Conservation (phyloP, 2,329 filamentous ascomycete genomes). For the Helotiales sp. region DNA sequence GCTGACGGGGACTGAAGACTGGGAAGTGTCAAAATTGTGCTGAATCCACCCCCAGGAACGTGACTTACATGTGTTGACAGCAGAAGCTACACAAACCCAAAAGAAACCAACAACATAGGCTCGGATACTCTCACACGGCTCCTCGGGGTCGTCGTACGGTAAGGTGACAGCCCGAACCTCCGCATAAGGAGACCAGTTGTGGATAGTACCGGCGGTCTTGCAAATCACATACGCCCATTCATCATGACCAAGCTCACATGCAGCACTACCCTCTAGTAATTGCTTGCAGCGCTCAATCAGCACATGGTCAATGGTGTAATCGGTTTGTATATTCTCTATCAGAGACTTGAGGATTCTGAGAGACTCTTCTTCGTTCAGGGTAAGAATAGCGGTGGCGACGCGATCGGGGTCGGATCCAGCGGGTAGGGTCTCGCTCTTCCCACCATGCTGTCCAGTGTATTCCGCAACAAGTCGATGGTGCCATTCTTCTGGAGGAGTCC, state of each 20-base stretch:
- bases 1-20: conserved; percentile 24
- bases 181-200: conserved; percentile 36
- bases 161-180: conserved; percentile 40
- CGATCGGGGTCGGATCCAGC: conserved; percentile 38
- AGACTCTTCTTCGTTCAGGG: conserved; percentile 36
- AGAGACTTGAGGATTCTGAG: conserved; percentile 28
- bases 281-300: conserved; percentile 31
- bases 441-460: conserved; percentile 39
- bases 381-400: conserved; percentile 36
- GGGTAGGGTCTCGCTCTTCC: conserved; percentile 37
- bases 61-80: conserved; percentile 25
- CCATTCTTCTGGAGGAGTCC: conserved; percentile 12
- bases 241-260: conserved; percentile 39
- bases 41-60: no score
- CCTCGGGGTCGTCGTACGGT: conserved; percentile 40
- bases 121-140: conserved; percentile 41
- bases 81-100: conserved; percentile 34
- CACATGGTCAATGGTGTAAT: conserved; percentile 36
- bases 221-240: conserved; percentile 40
- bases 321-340: conserved; percentile 35
- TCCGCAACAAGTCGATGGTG: conserved; percentile 33
- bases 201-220: conserved; percentile 30
- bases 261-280: conserved; percentile 36
- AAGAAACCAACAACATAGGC: conserved; percentile 40
- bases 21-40: neutral